Evolutionary conservation across 2,329 filamentous ascomycete species (phyloP), one percentile per base, ranked within the genome.

Genomic region (Dothistroma septosporum): DNA sequence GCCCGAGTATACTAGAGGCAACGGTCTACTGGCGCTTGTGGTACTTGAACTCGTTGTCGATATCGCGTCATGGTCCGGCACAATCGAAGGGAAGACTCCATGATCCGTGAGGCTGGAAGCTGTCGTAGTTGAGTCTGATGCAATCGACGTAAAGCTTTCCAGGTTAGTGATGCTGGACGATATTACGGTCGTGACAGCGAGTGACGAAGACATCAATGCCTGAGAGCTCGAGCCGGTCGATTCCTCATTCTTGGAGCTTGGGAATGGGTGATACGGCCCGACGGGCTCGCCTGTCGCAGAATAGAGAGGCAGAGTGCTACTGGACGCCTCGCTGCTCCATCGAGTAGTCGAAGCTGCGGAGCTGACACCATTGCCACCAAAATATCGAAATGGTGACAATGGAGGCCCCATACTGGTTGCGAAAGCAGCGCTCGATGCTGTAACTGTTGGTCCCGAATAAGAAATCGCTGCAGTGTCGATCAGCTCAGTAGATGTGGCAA

Each of bases 1-100:
- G 24, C 24, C 6, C 3, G 24, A 28, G 24, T 28, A 28, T 28
- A 6, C 24, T 28, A 6, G 24, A 28, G 24, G 24, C 6, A 6
- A 2, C 6, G 24, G 24, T 2, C 2, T 28, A 3, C 3, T 28
- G 3, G 24, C 24, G 6, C 24, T 28, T 28, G 6, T 28, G 24
- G 2, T 28, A 6, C 24, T 28, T 28, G 24, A 28, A 28, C 24
- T 28, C 24, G 14, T 6, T 44, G 41, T n/a, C 41, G 41, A n/a
- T 4, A 16, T 44, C 41, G 41, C 6, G 24, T 28, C 24, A 28
- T 28, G 1, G 8, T 44, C 14, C 8, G 41, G 14, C 41, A 44
- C 14, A 37, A 55, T 59, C 24, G 35, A 33, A 2, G 57, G 57
- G n/a, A 59, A 48, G 7, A 41, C 54, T 50, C 55, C 50, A 16